Conservation (phyloP, 306 rosid genomes). For the Vachellia pachyceras region DNA sequence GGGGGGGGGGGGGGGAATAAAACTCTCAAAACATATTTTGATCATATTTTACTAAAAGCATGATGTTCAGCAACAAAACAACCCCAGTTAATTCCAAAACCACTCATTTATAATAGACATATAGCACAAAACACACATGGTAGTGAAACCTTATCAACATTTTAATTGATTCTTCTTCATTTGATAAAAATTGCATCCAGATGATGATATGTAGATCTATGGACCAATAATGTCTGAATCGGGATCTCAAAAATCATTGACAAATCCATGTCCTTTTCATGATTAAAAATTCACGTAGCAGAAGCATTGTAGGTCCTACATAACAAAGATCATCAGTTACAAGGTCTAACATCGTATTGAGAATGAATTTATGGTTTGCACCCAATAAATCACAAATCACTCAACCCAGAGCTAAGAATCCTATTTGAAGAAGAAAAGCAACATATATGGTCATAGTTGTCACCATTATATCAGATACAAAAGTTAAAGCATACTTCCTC, state of each 20-base stretch:
- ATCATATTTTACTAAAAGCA: conserved; percentile 16
- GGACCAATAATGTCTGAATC: background rate
- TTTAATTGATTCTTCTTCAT: conserved; percentile 33
- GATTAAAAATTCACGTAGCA: background rate
- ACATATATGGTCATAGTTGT: conserved; percentile 26
- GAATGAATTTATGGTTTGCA: background rate
- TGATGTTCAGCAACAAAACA: conserved; percentile 8
- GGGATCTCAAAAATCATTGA: background rate
- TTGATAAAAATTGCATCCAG: conserved; percentile 13
- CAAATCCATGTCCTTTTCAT: conserved; percentile 1
- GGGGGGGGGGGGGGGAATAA: background rate
- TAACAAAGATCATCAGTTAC: background rate
- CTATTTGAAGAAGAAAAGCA: background rate
- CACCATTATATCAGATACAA: conserved; percentile 19
- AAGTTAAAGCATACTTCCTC: conserved; percentile 79
- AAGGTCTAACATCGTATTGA: background rate
- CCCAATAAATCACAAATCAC: background rate
- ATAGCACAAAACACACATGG: conserved; percentile 18
- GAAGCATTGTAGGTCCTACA: background rate
- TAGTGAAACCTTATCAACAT: conserved; percentile 27
- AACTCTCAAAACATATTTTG: conserved; percentile 9
- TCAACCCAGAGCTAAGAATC: background rate
- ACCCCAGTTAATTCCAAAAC: conserved; percentile 14
- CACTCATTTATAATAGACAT: conserved; percentile 34
- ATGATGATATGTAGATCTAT: background rate